phyloP scores from a whole-genome alignment of 805 yeast species.

The Priceomyces medius region DNA sequence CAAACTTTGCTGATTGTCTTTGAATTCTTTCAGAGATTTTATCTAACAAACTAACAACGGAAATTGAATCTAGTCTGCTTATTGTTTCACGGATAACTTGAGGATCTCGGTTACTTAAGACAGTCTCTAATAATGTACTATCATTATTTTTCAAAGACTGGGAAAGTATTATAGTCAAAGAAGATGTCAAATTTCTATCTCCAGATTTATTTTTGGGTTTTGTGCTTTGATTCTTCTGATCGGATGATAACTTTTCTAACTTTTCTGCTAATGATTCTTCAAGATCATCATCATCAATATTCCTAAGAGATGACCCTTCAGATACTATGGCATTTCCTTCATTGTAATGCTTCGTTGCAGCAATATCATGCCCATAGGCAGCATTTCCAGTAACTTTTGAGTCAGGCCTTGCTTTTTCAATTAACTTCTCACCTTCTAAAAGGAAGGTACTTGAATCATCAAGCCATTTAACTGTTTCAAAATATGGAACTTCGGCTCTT shows the following conservation, averaged over 20 bases:
- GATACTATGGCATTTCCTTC: conserved; percentile 62
- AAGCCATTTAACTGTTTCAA: conserved; percentile 56
- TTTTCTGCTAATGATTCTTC: conserved; percentile 38
- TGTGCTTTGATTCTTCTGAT: conserved; percentile 20
- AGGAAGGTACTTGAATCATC: conserved; percentile 23
- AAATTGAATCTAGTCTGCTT: conserved; percentile 45
- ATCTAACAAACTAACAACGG: conserved; percentile 51
- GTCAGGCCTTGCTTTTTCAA: conserved; percentile 41
- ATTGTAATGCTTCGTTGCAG: conserved; percentile 53
- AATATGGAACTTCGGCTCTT: conserved; percentile 54
- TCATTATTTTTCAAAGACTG: conserved; percentile 90
- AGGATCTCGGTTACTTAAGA: conserved; percentile 58
- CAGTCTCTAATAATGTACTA: conserved; percentile 80
- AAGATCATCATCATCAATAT: conserved; percentile 49
- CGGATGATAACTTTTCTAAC: conserved; percentile 35
- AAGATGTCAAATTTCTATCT: conserved; percentile 59
- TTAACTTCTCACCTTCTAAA: conserved; percentile 21
- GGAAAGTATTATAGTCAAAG: conserved; percentile 77
- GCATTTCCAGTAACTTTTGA: conserved; percentile 42
- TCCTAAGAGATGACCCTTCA: conserved; percentile 62
- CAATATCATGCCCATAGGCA: conserved; percentile 49
- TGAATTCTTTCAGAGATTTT: conserved; percentile 52
- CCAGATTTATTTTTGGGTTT: conserved; percentile 41
- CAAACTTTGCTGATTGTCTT: conserved; percentile 50
- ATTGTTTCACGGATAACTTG: conserved; percentile 50